Evolutionary conservation across 2,329 filamentous ascomycete genomes (phyloP), one percentile per base, ranked within the genome.

Genomic region (Neophaeococcomyces mojaviensis): DNA sequence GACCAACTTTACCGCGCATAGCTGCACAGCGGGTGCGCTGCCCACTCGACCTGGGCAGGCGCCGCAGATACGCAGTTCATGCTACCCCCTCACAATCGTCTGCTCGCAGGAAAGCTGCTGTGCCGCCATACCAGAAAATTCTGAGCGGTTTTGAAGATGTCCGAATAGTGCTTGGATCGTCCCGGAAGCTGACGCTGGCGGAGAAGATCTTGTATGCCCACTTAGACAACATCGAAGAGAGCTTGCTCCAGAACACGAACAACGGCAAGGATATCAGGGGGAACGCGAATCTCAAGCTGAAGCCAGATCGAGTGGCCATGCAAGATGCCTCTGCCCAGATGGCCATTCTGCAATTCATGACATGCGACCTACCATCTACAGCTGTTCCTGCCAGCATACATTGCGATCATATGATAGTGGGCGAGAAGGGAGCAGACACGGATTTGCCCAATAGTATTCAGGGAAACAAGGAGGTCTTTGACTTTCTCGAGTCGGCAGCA

Each of bases 131-230:
- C 68, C 75, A 83, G 57, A 88, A 83, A 67, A 84, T 95, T 42
- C 76, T 89, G 62, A 77, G 76, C 60, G 86, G 83, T 58, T 83
- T 95, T 52, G 73, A 79, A 52, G 74, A 88, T 61, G 89, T 95
- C 26, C 75, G 80, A 44, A 76, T 78, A 44, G 78, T 94, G 8
- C 76, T 96, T 28, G 84, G 83, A 39, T 67, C 73, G 7, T 65
- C 65, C 13, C 69, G 76, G 24, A 66, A 74, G 46, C 78, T 98
- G 49, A 96, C 90, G 2, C 78, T 98, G 47, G 88, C 92, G 53
- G 92, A 98, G 70, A 98, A 98, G 78, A 96, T 98, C 60, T 78
- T 98, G 48, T 98, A 97, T 73, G 88, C 89, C 59, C 92, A 98
- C 70, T 74, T 98, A 54, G 84, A 92, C 68, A 86, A 88, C 61